Evolutionary conservation across 108 stramenopile species (phyloP).

Genomic region (Nitzschia putrida): DNA sequence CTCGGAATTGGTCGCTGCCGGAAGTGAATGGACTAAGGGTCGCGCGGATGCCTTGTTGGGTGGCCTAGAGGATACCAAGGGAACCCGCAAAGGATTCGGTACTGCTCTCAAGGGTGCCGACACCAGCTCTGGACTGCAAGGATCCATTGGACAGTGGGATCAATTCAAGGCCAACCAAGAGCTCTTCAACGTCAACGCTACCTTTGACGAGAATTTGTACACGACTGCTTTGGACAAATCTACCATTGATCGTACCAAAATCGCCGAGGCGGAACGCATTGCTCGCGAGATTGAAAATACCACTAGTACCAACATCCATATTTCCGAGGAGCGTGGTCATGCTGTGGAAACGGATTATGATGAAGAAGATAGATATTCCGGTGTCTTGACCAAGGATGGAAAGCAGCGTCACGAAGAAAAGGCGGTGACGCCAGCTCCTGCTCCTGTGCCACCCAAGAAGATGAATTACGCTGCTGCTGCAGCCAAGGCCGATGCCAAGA

Average conservation of each 20-base stretch:
- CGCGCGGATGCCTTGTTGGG: constrained; percentile 27
- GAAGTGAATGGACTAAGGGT: constrained; percentile 70
- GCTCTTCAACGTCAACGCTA: constrained; percentile 84
- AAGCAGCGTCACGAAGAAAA: constrained; percentile 49
- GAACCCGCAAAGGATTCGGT: constrained; percentile 12
- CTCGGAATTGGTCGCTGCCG: constrained; percentile 68
- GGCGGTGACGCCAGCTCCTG: constrained; percentile 9
- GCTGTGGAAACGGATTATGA: constrained; percentile 74
- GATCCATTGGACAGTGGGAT: constrained; percentile 82
- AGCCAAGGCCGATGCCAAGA: constrained; percentile 40
- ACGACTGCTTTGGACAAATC: constrained; percentile 87
- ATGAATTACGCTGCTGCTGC: constrained; percentile 46
- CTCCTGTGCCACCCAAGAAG: constrained; percentile 42
- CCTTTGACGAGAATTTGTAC: constrained; percentile 96
- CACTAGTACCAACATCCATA: constrained; percentile 80
- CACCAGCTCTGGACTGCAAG: constrained; percentile 40
- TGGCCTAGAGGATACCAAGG: constrained; percentile 12
- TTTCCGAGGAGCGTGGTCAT: constrained; percentile 92
- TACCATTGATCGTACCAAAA: constrained; percentile 58
- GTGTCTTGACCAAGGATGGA: constrained; percentile 70
- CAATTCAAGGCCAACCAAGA: constrained; percentile 90
- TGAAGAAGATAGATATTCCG: constrained; percentile 87
- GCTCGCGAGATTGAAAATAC: constrained; percentile 89
- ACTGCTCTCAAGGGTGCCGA: constrained; percentile 3
- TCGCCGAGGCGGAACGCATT: constrained; percentile 78